These are phyloP conservation scores for Benincasa hispida DNA, from an alignment of 306 rosid genomes.

Conservation along the genomic window DNA sequence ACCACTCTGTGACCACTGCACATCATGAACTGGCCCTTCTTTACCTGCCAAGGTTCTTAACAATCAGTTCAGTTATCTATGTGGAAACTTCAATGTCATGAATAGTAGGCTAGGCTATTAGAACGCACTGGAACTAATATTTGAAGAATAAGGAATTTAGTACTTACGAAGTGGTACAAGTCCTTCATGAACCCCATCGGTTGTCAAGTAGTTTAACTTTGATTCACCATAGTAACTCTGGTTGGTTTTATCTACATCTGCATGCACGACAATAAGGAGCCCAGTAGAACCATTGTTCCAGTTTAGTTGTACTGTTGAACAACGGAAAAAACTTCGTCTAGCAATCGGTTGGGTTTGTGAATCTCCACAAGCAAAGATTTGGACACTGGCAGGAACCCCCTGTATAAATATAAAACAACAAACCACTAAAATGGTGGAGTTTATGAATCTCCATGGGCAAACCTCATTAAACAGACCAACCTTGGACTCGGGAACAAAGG, in stretches of 20 bases:
- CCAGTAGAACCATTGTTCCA: slow-evolving; percentile 90
- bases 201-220: slow-evolving; percentile 74
- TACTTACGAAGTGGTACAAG: slow-evolving; percentile 86
- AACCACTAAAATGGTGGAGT: neutral
- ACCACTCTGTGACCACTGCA: slow-evolving; percentile 82
- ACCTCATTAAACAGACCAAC: slow-evolving; percentile 19
- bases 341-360: slow-evolving; percentile 60
- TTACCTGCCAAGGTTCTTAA: slow-evolving; percentile 57
- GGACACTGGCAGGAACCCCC: slow-evolving; percentile 92
- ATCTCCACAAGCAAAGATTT: slow-evolving; percentile 51
- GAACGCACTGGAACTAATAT: neutral
- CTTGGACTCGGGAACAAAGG: slow-evolving; percentile 86
- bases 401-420: slow-evolving; percentile 18
- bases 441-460: neutral
- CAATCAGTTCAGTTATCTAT: slow-evolving; percentile 8
- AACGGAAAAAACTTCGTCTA: slow-evolving; percentile 76
- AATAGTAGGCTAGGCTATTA: neutral
- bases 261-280: slow-evolving; percentile 67
- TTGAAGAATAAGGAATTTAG: neutral
- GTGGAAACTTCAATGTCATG: neutral
- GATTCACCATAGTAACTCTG: slow-evolving; percentile 97
- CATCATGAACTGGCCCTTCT: slow-evolving; percentile 95
- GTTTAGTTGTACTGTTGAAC: slow-evolving; percentile 64
- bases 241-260: slow-evolving; percentile 94
- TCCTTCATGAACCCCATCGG: slow-evolving; percentile 77